Percentiles rank a stretch among this genome's conserved stretches.
phyloP scores from a whole-genome alignment of 257 asterid species.

The Solanum piurae region DNA sequence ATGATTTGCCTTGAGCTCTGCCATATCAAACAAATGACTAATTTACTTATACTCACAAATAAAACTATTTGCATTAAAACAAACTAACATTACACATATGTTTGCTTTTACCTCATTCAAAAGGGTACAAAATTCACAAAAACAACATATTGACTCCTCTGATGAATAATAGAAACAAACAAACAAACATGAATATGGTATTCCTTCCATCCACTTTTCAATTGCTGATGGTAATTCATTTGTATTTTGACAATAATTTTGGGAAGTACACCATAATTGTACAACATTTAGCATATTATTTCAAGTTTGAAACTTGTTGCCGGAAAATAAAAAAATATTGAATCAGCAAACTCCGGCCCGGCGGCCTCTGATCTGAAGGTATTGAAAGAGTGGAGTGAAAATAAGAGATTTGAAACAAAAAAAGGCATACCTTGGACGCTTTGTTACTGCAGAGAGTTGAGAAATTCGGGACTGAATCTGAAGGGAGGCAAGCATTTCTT shows the following conservation, averaged over 20 bases:
- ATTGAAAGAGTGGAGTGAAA: neutral
- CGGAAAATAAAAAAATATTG: neutral
- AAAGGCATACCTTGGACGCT: constrained; percentile 30
- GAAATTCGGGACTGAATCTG: constrained; percentile 46
- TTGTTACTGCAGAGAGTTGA: constrained; percentile 42
- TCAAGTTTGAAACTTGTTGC: neutral
- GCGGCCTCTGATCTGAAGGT: neutral
- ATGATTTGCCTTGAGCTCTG: constrained; percentile 54
- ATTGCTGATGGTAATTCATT: too few relatives aligned
- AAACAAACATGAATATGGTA: neutral
- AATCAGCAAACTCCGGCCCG: neutral
- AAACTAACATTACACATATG: neutral
- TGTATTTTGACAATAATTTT: too few relatives aligned
- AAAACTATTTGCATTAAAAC: neutral
- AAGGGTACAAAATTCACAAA: neutral
- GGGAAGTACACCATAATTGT: neutral
- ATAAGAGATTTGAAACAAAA: neutral
- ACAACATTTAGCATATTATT: too few relatives aligned
- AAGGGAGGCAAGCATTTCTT: constrained; percentile 74
- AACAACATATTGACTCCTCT: too few relatives aligned
- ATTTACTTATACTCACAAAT: neutral
- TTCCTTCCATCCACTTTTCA: neutral
- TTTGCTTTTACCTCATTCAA: neutral
- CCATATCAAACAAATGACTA: neutral
- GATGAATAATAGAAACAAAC: too few relatives aligned